Conservation (phyloP, 116 monocot species). For the Trichopus zeylanicus region DNA sequence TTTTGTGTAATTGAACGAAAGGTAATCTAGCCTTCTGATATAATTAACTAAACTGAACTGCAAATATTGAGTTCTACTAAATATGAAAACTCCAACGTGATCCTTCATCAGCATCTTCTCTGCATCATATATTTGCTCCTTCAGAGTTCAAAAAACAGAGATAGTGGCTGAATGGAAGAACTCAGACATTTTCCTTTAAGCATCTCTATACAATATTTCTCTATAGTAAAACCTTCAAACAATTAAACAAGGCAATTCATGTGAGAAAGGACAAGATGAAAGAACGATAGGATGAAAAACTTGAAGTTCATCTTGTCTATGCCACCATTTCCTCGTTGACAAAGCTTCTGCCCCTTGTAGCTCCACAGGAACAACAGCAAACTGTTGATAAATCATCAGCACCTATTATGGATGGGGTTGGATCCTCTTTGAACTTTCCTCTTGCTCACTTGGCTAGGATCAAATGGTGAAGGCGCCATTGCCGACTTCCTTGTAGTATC, state of each 20-base stretch:
- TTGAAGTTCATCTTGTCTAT: too few relatives aligned
- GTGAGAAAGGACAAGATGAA: conserved; percentile 1
- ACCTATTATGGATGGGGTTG: conserved; percentile 90
- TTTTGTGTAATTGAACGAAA: too few relatives aligned
- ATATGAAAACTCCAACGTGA: too few relatives aligned
- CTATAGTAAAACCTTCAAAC: conserved; percentile 20
- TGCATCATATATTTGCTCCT: too few relatives aligned
- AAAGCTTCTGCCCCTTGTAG: not conserved
- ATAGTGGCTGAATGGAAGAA: not conserved
- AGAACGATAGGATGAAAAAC: not conserved
- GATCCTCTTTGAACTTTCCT: conserved; percentile 86
- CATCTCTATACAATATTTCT: conserved; percentile 30
- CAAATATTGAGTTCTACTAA: too few relatives aligned
- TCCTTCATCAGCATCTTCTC: too few relatives aligned
- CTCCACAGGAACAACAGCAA: conserved; percentile 1
- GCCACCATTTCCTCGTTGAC: not conserved
- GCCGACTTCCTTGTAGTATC: conserved; percentile 16
- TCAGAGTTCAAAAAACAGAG: conserved; percentile 2
- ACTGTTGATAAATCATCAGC: conserved; percentile 26
- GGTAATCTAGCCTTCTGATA: too few relatives aligned
- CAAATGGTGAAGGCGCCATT: conserved; percentile 23
- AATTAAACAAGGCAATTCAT: conserved; percentile 13
- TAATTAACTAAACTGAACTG: too few relatives aligned
- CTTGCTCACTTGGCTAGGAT: conserved; percentile 53
- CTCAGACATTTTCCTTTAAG: conserved; percentile 11